phyloP scores from a whole-genome alignment of 2,329 filamentous ascomycete genomes.

The Phyllosticta capitalensis region DNA sequence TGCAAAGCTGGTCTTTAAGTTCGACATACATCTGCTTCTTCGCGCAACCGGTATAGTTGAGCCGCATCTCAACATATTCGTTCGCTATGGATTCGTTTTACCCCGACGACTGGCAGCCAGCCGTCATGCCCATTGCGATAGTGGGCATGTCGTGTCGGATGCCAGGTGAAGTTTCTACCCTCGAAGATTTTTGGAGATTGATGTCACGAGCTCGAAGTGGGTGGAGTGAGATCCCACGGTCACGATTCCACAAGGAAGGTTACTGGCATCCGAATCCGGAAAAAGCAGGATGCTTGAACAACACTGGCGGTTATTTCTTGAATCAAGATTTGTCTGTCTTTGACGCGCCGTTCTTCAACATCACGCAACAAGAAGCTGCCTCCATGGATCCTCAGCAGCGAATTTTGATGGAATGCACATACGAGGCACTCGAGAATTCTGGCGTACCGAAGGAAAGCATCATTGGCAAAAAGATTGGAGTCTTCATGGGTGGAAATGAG shows the following conservation, averaged over 20 bases:
- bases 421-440: constrained; percentile 17
- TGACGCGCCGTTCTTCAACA: constrained; percentile 18
- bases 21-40: background rate
- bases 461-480: constrained; percentile 16
- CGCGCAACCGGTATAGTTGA: background rate
- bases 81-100: background rate
- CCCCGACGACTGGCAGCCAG: background rate
- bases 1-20: background rate
- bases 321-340: constrained; percentile 14
- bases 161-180: constrained; percentile 23
- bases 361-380: constrained; percentile 13
- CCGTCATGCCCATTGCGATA: constrained; percentile 21
- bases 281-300: constrained; percentile 13
- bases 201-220: constrained; percentile 23
- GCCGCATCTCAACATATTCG: background rate
- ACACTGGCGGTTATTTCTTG: constrained; percentile 14
- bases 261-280: constrained; percentile 27
- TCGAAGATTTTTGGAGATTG: constrained; percentile 26
- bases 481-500: constrained; percentile 18
- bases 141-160: constrained; percentile 26
- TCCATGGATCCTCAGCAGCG: constrained; percentile 19
- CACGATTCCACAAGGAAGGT: constrained; percentile 26
- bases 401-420: constrained; percentile 16
- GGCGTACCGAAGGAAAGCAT: constrained; percentile 12
- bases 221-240: constrained; percentile 25